These are phyloP conservation scores for Phytophthora sojae DNA, from an alignment of 352 stramenopile species.

Conservation along the genomic window DNA sequence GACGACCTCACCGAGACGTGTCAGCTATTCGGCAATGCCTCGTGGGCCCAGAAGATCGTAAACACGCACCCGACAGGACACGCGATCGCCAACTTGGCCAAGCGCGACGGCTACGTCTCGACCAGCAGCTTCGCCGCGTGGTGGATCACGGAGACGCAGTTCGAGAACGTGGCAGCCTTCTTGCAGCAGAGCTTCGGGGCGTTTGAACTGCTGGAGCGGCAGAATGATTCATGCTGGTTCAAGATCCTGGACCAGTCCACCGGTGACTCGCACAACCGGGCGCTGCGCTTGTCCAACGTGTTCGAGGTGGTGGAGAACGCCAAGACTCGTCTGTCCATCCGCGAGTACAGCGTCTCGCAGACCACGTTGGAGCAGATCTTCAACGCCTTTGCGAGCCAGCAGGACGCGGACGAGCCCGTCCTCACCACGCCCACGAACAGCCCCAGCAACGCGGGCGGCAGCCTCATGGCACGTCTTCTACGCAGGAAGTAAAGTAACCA, in stretches of 20 bases:
- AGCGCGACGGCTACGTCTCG: constrained; percentile 54
- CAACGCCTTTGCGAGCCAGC: constrained; percentile 34
- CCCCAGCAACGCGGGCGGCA: constrained; percentile 4
- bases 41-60: constrained; percentile 51
- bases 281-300: constrained; percentile 66
- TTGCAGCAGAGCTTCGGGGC: constrained; percentile 34
- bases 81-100: constrained; percentile 54
- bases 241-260: constrained; percentile 48
- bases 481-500: not conserved
- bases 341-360: constrained; percentile 90
- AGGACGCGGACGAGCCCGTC: constrained; percentile 53
- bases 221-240: constrained; percentile 77
- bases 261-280: not conserved
- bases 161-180: too few relatives aligned
- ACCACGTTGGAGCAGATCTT: constrained; percentile 86
- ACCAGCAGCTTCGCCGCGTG: constrained; percentile 54
- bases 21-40: constrained; percentile 43
- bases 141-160: constrained; percentile 64
- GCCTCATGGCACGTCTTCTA: constrained; percentile 23
- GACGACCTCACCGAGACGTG: constrained; percentile 50
- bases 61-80: constrained; percentile 68
- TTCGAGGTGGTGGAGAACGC: constrained; percentile 76
- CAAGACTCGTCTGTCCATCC: constrained; percentile 54
- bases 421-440: constrained; percentile 18
- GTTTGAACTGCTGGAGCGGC: constrained; percentile 61